Evolutionary conservation across 2,329 filamentous ascomycete species (phyloP), one percentile per base, ranked within the genome.

Genomic region (Ophiostoma ulmi): DNA sequence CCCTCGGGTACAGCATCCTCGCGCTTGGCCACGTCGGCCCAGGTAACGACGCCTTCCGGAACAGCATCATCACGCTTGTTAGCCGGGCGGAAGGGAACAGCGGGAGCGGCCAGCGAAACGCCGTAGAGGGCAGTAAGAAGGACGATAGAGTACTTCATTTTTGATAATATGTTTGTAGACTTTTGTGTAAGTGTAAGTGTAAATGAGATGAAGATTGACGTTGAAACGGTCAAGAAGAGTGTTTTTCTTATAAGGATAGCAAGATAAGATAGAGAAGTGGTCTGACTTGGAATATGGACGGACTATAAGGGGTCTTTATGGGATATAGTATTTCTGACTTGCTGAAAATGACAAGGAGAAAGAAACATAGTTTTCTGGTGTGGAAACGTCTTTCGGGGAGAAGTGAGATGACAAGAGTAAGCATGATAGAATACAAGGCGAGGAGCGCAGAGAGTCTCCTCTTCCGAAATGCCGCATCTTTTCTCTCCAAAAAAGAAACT

Each of bases 41-140:
- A 58, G 5, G 52, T 58, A 8, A 58, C 52, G 22, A 58, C 52
- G 22, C 52, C 52, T n/a, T 58, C 52, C 1, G 52, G 52, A 11
- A 58, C 52, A 13, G 52, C 8, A 10, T 58, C 52, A 3, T 17
- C 52, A 58, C 52, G 52, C 52, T 58, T 58, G 52, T 58, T 58
- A 10, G 52, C 52, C 22, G 52, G 52, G n/a, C 11, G 52, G n/a
- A 48, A 38, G 22, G 39, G 58, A 11, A 35, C 58, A 67, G 65
- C 41, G 10, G 65, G 65, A 48, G 65, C 65, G 65, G 65, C 65
- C 65, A 67, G 22, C 20, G 39, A 39, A 11, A 26, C 26, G 65
- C 65, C 36, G 39, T 67, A 67, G 44, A 67, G 38, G 22, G 39
- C 26, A 52, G 65, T 44, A 14, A 67, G 39, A 67, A 67, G 65